Percentiles rank a stretch among this genome's conserved stretches.
Conservation (phyloP, 1,139 yeast genomes). For the Spencermartinsiella ligniputridi region DNA sequence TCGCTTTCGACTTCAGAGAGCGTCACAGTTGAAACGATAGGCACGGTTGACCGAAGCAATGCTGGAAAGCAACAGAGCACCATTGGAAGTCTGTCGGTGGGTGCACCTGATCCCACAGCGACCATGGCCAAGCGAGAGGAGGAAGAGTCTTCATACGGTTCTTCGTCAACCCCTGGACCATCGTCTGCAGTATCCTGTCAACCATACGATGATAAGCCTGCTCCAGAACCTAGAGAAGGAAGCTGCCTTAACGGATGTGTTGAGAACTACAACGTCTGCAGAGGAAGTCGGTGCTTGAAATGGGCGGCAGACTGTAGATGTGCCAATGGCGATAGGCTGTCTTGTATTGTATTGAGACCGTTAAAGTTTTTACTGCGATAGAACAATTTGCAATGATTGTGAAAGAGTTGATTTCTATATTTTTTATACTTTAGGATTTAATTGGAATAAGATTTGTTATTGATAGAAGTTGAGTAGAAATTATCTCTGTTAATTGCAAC, state of each 20-base stretch:
- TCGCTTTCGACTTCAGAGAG: neutral
- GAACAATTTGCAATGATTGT: too few species aligned
- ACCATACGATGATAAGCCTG: conserved; percentile 1
- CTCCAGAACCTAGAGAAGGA: conserved; percentile 19
- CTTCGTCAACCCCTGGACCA: neutral
- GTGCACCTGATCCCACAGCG: neutral
- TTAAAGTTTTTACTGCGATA: too few species aligned
- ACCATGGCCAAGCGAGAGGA: neutral
- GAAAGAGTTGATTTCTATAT: too few species aligned
- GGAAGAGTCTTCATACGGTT: neutral
- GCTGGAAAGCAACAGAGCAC: neutral
- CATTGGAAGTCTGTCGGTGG: neutral
- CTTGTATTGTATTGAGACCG: too few species aligned
- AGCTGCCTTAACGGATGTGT: conserved; percentile 25
- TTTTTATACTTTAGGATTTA: too few species aligned
- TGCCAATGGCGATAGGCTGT: conserved; percentile 23
- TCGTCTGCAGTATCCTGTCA: neutral
- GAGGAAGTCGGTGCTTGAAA: conserved; percentile 16
- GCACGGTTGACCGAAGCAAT: neutral
- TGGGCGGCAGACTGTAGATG: conserved; percentile 23
- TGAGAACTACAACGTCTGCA: conserved; percentile 16
- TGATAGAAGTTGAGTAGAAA: too few species aligned
- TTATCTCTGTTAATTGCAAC: too few species aligned
- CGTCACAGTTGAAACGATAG: neutral
- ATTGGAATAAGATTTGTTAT: too few species aligned